Conservation (phyloP, 108 stramenopile genomes). For the Cyclostephanos tholiformis region DNA sequence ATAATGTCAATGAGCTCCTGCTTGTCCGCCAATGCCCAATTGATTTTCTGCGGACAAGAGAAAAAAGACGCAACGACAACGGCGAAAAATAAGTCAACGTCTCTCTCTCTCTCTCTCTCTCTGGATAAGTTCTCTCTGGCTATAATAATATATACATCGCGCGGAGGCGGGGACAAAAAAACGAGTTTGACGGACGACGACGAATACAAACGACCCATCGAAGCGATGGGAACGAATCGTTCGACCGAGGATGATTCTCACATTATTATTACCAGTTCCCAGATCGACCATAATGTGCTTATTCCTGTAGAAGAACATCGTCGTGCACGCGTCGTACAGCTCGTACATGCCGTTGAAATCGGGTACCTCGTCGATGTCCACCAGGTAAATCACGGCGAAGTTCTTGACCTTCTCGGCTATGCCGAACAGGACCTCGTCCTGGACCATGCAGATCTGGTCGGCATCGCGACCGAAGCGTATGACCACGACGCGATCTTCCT, state of each 20-base stretch:
- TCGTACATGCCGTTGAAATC: constrained; percentile 99
- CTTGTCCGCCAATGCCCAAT: constrained; percentile 96
- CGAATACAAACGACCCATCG: no score
- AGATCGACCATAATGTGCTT: constrained; percentile 98
- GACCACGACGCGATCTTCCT: constrained; percentile 98
- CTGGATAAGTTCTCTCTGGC: no score
- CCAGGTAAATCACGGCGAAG: constrained; percentile 97
- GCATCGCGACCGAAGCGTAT: constrained; percentile 98
- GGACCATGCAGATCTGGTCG: constrained; percentile 96
- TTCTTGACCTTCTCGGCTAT: constrained; percentile 98
- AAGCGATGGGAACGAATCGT: no score
- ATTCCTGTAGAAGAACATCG: constrained; percentile 99
- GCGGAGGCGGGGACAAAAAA: no score
- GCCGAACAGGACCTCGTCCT: constrained; percentile 91
- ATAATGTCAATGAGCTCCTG: constrained; percentile 99
- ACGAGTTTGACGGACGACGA: no score
- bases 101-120: no score
- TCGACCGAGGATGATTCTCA: no score
- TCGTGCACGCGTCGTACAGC: constrained; percentile 95
- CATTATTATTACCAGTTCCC: constrained; percentile 99
- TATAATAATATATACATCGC: no score
- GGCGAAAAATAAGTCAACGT: no score
- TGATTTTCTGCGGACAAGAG: constrained; percentile 75
- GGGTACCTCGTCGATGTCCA: constrained; percentile 97
- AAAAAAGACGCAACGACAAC: no score